phyloP scores from a whole-genome alignment of 768 basidiomycete species.

The Stropharia rugosoannulata region DNA sequence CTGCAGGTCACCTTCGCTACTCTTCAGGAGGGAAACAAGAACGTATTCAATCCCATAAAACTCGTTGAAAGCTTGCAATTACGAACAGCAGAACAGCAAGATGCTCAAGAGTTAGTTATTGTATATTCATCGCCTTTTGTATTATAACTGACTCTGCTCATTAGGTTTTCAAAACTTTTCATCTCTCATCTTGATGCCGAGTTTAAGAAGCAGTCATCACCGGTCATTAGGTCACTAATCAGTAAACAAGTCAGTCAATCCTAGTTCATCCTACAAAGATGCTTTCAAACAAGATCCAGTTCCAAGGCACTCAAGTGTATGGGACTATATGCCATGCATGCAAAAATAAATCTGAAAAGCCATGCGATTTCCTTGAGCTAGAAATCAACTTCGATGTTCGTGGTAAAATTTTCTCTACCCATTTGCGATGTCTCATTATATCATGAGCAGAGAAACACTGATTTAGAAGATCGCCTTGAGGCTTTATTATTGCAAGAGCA shows the following conservation, averaged over 20 bases:
- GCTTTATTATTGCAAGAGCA: slow-evolving; percentile 66
- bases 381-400: slow-evolving; percentile 81
- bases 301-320: slow-evolving; percentile 84
- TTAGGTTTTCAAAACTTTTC: slow-evolving; percentile 92
- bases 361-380: slow-evolving; percentile 80
- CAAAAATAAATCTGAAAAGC: slow-evolving; percentile 61
- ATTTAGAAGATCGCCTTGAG: slow-evolving; percentile 72
- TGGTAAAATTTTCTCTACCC: not conserved
- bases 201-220: slow-evolving; percentile 77
- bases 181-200: slow-evolving; percentile 86
- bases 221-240: slow-evolving; percentile 65
- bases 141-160: slow-evolving; percentile 5
- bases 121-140: not conserved
- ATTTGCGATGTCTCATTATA: not conserved
- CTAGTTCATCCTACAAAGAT: not conserved
- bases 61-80: slow-evolving; percentile 85
- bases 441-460: slow-evolving; percentile 59
- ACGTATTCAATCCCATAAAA: slow-evolving; percentile 78
- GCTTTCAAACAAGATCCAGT: slow-evolving; percentile 42
- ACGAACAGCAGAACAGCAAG: slow-evolving; percentile 86
- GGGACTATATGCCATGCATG: slow-evolving; percentile 78
- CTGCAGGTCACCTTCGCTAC: slow-evolving; percentile 83
- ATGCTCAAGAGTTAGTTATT: slow-evolving; percentile 84
- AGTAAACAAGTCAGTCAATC: slow-evolving; percentile 57
- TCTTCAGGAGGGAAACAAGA: slow-evolving; percentile 69